Evolutionary conservation across 176 grass and related monocot genomes (phyloP).

Genomic region (Alloteropsis semialata): DNA sequence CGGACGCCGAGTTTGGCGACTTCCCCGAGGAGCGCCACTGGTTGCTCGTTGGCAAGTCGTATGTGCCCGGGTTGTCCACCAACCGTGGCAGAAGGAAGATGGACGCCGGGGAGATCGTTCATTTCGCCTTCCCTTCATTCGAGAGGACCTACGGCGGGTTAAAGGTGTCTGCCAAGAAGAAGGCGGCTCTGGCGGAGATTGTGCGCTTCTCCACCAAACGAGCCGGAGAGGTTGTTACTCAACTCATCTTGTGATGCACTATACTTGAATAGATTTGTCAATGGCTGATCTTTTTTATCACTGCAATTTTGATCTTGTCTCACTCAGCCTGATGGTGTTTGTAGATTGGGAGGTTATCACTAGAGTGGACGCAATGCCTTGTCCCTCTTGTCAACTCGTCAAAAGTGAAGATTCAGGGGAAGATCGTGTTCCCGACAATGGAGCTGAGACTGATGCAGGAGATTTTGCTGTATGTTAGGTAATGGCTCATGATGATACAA

Average conservation of each 20-base stretch:
- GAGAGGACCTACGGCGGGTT: constrained; percentile 28
- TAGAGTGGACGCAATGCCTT: constrained; percentile 69
- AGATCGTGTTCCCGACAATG: constrained; percentile 36
- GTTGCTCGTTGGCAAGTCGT: constrained; percentile 71
- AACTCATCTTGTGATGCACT: neutral
- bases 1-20: constrained; percentile 66
- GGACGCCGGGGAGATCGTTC: constrained; percentile 72
- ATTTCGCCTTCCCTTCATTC: constrained; percentile 68
- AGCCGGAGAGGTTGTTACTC: constrained; percentile 62
- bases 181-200: constrained; percentile 47
- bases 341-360: constrained; percentile 73
- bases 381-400: constrained; percentile 77
- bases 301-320: neutral
- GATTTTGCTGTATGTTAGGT: constrained; percentile 73
- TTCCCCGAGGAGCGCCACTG: constrained; percentile 66
- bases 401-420: constrained; percentile 72
- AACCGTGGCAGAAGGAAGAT: constrained; percentile 53
- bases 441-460: constrained; percentile 81
- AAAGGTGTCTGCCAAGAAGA: constrained; percentile 48
- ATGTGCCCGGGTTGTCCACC: constrained; percentile 69
- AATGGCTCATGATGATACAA: neutral
- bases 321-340: neutral
- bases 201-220: constrained; percentile 91
- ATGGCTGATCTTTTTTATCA: neutral
- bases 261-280: neutral